Evolutionary conservation across 2,329 filamentous ascomycete species (phyloP), one percentile per base, ranked within the genome.

Genomic region (Aquanectria penicillioides): DNA sequence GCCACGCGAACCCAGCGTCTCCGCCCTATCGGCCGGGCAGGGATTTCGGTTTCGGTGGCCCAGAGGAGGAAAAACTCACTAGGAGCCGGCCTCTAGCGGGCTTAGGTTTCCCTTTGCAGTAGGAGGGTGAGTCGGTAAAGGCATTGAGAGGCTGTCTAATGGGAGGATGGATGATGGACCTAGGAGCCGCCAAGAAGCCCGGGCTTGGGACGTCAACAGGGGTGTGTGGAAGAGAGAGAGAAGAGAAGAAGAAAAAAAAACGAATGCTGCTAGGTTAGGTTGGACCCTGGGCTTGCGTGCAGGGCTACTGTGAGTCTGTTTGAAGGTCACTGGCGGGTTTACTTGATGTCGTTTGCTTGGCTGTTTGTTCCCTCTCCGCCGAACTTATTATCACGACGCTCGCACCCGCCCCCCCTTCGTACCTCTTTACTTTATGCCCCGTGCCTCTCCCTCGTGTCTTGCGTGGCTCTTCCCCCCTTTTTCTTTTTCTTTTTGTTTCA

Each of bases 341-440:
- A n/a, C n/a, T n/a, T n/a, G n/a, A 18, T 46, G 17, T 20, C 9
- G 26, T 33, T 33, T 46, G 41, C 41, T 46, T 17, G 41, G 41
- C 41, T 29, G 37, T 28, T 25, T 40, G 13, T 17, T 20, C 37
- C 4, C 33, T 50, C 37, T 48, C 25, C 53, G 44, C 44, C 53
- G 23, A 29, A 52, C 61, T 67, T 69, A 69, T 68, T 69, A 69
- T 69, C 65, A 64, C 55, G 37, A 61, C 63, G 51, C 57, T 57
- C 61, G 64, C 66, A 62, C 66, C n/a, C n/a, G n/a, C 49, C 48
- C 44, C 44, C 31, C 15, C 31, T 37, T 47, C 28, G 47, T 33
- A 23, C 54, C 41, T 53, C 56, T 37, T 50, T 33, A 50, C 55
- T 36, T 55, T 44, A 57, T 53, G 43, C 47, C 34, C 33, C 34